Base-by-base conservation (phyloP, 164 flowering plant genomes). In the Magnolia changhungtana region DNA sequence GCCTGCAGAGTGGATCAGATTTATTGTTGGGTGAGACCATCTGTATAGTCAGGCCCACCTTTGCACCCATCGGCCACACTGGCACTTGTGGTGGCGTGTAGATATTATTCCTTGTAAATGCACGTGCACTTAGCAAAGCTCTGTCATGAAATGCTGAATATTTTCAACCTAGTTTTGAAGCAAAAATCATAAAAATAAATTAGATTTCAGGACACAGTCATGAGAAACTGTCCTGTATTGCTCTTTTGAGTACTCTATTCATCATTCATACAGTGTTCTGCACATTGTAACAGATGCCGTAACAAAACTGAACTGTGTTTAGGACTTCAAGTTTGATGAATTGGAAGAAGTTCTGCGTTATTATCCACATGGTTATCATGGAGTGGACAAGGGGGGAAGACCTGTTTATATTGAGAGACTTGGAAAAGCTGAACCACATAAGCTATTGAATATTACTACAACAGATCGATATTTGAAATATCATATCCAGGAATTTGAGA, bases 401-500 rank as follows among this genome's bases (percentile, higher is more conserved):
- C 83, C 81, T 68, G 66, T 81, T 7, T 81, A 81, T 64, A 81
- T 78, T 72, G 83, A 81, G 73, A 50, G 71, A 64, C 66, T 81
- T 21, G 83, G 83, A 1, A 69, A 67, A 78, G 69, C 65, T 76
- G 75, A 81, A 1, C 77, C 75, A 18, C 29, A 71, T 71, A 78
- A 78, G 77, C 81, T 81, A 14, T 76, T 76, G 74, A 21, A 13
- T 13, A 69, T 76, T 70, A 81, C 83, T 63, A 78, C 83, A 23
- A 65, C 76, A 10, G 81, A 75, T 7, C 29, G 79, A 20, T 81
- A 68, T 63, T 49, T 78, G 24, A 78, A 83, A 79, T 91, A 92
- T 84, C 97, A 94, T 78, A 82, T 94, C 19, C 97, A 92, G 80
- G 97, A 89, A 64, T 91, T 92, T 83, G 98, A 94, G 86, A 94